A percentile compares a stretch with the other conserved stretches of the same genome.
phyloP scores from a whole-genome alignment of 1,139 yeast species.

The Torulaspora globosa region DNA sequence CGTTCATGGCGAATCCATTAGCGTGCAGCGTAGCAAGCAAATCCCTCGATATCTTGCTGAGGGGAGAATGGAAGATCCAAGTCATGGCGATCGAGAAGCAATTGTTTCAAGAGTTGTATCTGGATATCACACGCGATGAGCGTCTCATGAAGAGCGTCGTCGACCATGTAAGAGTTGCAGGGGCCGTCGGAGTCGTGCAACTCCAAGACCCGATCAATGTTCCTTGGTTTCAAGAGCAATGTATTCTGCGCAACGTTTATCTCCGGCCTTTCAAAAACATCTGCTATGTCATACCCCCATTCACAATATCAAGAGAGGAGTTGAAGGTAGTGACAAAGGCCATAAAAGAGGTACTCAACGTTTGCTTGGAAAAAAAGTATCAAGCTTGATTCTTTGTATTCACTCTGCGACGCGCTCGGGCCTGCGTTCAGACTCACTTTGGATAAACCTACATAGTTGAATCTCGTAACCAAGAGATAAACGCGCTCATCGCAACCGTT shows the following conservation, averaged over 20 bases:
- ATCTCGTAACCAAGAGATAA: too few relatives aligned
- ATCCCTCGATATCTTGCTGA: slow-evolving; percentile 33
- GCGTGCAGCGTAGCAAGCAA: slow-evolving; percentile 38
- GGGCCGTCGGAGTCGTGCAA: slow-evolving; percentile 37
- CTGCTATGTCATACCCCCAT: slow-evolving; percentile 35
- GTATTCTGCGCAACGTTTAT: slow-evolving; percentile 28
- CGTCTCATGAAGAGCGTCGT: slow-evolving; percentile 19
- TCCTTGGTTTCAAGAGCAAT: slow-evolving; percentile 25
- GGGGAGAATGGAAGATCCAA: slow-evolving; percentile 28
- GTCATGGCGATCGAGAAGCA: slow-evolving; percentile 27
- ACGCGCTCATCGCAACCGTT: too few relatives aligned
- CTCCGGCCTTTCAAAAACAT: slow-evolving; percentile 32
- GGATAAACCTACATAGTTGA: too few relatives aligned
- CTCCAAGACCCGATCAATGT: slow-evolving; percentile 25
- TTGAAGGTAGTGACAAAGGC: slow-evolving; percentile 10
- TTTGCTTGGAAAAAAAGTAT: neutral
- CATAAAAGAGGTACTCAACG: slow-evolving; percentile 5
- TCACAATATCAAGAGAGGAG: slow-evolving; percentile 25
- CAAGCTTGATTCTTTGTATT: too few relatives aligned
- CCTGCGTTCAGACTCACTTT: too few relatives aligned
- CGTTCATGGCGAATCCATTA: slow-evolving; percentile 40
- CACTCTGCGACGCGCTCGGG: too few relatives aligned
- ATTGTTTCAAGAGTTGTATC: slow-evolving; percentile 25
- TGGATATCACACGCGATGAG: slow-evolving; percentile 13
- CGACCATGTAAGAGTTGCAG: slow-evolving; percentile 30